Conservation (phyloP, 2,329 filamentous ascomycete species). For the Cytospora paraplurivora region DNA sequence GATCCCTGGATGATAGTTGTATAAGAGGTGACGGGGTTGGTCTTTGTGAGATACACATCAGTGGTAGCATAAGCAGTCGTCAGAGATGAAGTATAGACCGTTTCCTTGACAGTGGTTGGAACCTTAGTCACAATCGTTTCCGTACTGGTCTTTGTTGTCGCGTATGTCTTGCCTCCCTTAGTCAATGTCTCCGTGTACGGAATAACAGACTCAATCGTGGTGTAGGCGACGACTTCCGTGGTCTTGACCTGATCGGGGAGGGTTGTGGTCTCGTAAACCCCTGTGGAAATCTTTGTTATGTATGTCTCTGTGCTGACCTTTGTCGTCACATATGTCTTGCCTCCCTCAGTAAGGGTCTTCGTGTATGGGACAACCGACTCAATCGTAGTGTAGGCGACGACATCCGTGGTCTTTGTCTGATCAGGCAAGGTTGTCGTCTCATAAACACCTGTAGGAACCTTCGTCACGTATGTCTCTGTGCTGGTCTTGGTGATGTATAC, state of each 20-base stretch:
- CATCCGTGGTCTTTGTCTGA: conserved; percentile 2
- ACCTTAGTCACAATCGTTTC: conserved; percentile 30
- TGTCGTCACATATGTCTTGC: conserved; percentile 18
- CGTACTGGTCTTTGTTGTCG: conserved; percentile 28
- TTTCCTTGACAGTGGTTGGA: conserved; percentile 23
- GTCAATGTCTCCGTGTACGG: conserved; percentile 24
- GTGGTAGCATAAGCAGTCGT: conserved; percentile 40
- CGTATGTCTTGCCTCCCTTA: conserved; percentile 26
- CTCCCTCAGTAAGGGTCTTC: conserved; percentile 31
- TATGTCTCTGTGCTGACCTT: not conserved
- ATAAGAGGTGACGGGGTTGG: conserved; percentile 44
- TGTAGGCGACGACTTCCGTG: conserved; percentile 10
- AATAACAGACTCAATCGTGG: conserved; percentile 18
- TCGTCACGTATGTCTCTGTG: conserved; percentile 17
- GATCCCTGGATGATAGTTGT: conserved; percentile 46
- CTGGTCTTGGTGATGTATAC: not conserved
- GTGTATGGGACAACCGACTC: conserved; percentile 8
- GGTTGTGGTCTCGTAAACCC: conserved; percentile 10
- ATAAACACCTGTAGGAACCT: conserved; percentile 37
- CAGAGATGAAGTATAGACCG: conserved; percentile 40
- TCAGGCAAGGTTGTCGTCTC: conserved; percentile 27
- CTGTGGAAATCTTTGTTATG: conserved; percentile 19
- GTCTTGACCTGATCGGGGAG: conserved; percentile 24
- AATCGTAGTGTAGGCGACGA: not conserved
- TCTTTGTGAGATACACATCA: conserved; percentile 43